Base-by-base conservation (phyloP, 768 basidiomycete species). In the Amanita subjunquillea region DNA sequence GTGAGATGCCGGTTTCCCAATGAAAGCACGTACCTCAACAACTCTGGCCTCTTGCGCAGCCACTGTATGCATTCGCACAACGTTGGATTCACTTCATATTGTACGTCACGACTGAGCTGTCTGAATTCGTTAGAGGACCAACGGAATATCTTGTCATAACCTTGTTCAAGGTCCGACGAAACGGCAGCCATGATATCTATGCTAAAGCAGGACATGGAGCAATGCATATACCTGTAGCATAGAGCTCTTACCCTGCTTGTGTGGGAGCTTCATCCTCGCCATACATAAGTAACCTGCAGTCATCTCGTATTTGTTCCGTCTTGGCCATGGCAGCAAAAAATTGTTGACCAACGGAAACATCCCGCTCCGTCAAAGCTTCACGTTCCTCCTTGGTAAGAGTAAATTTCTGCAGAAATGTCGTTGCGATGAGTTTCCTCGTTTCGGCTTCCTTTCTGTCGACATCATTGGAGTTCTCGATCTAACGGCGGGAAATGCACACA, bases 281-380 rank as follows among this genome's bases (percentile, higher is more conserved):
- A 3, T 85, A 77, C 79, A 98, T 85, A 6, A 99, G 73, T 2
- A 92, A 80, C 43, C 83, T 73, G 63, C 93, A 96, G 62, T 96
- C 91, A 10, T 75, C 75, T 32, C 92, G 76, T 55, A 99, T 94
- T 41, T 69, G 71, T 59, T 88, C 85, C 0, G 89, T 84, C 62
- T 87, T 87, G 65, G 91, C 87, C 83, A 98, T 87, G 0, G 89
- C 87, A 2, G 75, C 69, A 63, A 97, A 98, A 60, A 99, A 85
- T 2, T 71, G 72, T 4, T 72, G 63, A 0, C 86, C 85, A 15
- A 96, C 74, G 4, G 85, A 78, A 4, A 93, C 76, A 29, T 94
- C 85, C 36, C 91, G 71, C 8, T 89, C 91, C 0, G 80, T 81
- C 37, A 99, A 72, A 0, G 85, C 80, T 29, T 85, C 79, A 1